phyloP scores from a whole-genome alignment of 371 early-diverging fungal genomes.

The Cokeromyces recurvatus region DNA sequence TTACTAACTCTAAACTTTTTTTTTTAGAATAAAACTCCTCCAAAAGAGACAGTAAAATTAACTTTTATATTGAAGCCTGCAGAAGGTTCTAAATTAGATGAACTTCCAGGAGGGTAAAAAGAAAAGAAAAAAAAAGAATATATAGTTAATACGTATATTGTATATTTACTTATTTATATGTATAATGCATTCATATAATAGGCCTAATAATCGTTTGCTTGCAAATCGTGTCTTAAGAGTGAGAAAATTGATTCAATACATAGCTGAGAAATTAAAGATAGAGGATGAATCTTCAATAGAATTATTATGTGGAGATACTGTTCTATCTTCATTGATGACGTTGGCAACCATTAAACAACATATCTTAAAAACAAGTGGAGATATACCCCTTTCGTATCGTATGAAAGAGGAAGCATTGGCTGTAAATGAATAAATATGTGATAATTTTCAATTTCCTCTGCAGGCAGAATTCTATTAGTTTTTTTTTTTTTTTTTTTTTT shows the following conservation, averaged over 20 bases:
- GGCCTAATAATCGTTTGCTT: conserved; percentile 65
- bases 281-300: conserved; percentile 47
- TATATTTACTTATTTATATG: too few relatives aligned
- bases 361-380: conserved; percentile 80
- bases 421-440: not conserved
- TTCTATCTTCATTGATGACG: conserved; percentile 69
- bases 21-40: conserved; percentile 55
- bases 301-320: conserved; percentile 73
- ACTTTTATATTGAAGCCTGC: conserved; percentile 76
- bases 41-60: conserved; percentile 78
- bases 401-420: conserved; percentile 25
- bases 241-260: conserved; percentile 76
- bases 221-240: conserved; percentile 88
- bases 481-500: not conserved
- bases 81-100: conserved; percentile 48
- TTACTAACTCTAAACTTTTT: not conserved
- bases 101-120: conserved; percentile 59
- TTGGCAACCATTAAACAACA: conserved; percentile 80
- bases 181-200: too few relatives aligned
- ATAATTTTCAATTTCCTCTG: conserved; percentile 1
- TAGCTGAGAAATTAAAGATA: conserved; percentile 67
- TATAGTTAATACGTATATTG: too few relatives aligned
- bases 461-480: conserved; percentile 9
- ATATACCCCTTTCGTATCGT: conserved; percentile 67
- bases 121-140: too few relatives aligned